Conservation (phyloP, 768 basidiomycete genomes). For the Fomitopsis serialis region DNA sequence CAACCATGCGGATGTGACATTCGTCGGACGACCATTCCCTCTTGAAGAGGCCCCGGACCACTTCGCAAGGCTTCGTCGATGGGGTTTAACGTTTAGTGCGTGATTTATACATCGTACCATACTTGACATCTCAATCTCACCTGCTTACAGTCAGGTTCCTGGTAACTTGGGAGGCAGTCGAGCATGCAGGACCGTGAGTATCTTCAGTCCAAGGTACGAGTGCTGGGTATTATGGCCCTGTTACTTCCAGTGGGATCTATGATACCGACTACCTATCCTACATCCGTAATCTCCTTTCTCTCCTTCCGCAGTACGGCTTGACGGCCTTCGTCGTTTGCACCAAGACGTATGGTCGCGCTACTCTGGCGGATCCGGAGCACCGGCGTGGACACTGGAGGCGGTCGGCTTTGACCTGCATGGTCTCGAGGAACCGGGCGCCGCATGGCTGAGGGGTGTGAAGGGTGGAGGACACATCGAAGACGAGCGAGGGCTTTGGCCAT, state of each 20-base stretch:
- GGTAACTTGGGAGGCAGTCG: constrained; percentile 96
- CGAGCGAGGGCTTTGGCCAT: constrained; percentile 87
- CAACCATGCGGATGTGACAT: constrained; percentile 62
- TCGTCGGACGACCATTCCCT: constrained; percentile 89
- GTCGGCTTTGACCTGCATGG: constrained; percentile 81
- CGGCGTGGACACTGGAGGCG: constrained; percentile 88
- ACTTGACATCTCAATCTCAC: background rate
- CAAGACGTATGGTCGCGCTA: constrained; percentile 98
- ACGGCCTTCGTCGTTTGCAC: constrained; percentile 78
- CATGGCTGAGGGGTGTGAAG: constrained; percentile 79
- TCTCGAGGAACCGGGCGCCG: constrained; percentile 79
- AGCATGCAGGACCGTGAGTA: constrained; percentile 88
- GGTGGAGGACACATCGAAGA: constrained; percentile 71
- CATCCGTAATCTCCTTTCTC: constrained; percentile 58
- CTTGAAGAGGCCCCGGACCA: constrained; percentile 84
- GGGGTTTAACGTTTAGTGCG: constrained; percentile 85
- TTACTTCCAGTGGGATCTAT: constrained; percentile 61
- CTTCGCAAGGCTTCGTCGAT: constrained; percentile 71
- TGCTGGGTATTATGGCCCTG: background rate
- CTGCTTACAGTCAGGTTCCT: constrained; percentile 70
- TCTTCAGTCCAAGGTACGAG: background rate
- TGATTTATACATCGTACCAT: constrained; percentile 10
- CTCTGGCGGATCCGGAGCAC: constrained; percentile 92
- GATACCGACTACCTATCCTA: constrained; percentile 82
- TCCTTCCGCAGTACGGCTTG: constrained; percentile 70